Percentiles rank a stretch among this genome's conserved stretches.
phyloP scores from a whole-genome alignment of 768 basidiomycete genomes.

The Nevesoporus exiguus region DNA sequence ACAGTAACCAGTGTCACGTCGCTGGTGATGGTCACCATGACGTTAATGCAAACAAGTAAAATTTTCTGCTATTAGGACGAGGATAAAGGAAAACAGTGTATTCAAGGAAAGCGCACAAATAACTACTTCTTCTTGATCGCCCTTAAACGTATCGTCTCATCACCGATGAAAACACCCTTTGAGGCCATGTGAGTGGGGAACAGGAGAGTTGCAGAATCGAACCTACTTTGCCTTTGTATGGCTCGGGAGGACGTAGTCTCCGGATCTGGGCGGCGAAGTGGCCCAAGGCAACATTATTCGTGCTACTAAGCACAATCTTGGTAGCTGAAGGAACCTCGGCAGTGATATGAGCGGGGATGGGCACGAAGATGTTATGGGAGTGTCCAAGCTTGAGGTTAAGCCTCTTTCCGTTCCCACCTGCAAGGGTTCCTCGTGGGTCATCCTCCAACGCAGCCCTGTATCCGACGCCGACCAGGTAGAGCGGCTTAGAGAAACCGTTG shows the following conservation, averaged over 20 bases:
- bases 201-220: not conserved
- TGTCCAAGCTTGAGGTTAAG: constrained; percentile 92
- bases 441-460: constrained; percentile 86
- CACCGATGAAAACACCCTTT: constrained; percentile 92
- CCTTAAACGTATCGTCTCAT: constrained; percentile 88
- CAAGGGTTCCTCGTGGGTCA: constrained; percentile 59
- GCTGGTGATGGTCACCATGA: not conserved
- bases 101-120: constrained; percentile 1
- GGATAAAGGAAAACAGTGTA: not conserved
- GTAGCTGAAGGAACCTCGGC: constrained; percentile 80
- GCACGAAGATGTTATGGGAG: constrained; percentile 81
- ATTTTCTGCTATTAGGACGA: not conserved
- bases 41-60: not conserved
- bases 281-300: constrained; percentile 84
- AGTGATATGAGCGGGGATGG: constrained; percentile 78
- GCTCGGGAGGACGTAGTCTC: constrained; percentile 85
- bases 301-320: constrained; percentile 77
- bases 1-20: not conserved
- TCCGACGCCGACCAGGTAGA: constrained; percentile 93
- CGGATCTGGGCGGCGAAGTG: constrained; percentile 86
- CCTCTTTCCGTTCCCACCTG: constrained; percentile 59
- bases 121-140: constrained; percentile 92
- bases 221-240: constrained; percentile 95
- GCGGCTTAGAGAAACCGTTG: constrained; percentile 75
- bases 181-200: constrained; percentile 3